phyloP scores from a whole-genome alignment of 2,329 filamentous ascomycete species.

The Aspergillus fructus region DNA sequence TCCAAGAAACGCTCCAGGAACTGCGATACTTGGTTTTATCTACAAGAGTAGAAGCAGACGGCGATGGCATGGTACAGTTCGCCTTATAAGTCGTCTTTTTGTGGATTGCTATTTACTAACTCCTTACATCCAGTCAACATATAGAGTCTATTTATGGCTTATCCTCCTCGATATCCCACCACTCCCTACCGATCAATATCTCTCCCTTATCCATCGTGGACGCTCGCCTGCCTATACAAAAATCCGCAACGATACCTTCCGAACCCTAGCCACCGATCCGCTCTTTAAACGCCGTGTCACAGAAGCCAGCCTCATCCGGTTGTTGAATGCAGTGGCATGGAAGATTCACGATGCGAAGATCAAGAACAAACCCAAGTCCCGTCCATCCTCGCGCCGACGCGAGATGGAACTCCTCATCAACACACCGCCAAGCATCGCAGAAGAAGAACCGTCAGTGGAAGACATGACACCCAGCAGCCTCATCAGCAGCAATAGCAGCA shows the following conservation, averaged over 20 bases:
- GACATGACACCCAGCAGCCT: constrained; percentile 17
- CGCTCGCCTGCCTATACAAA: constrained; percentile 94
- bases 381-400: constrained; percentile 45
- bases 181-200: constrained; percentile 81
- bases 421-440: constrained; percentile 38
- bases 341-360: constrained; percentile 76
- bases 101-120: constrained; percentile 8
- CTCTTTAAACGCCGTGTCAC: constrained; percentile 93
- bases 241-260: constrained; percentile 97
- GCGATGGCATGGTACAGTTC: constrained; percentile 52
- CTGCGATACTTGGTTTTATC: constrained; percentile 51
- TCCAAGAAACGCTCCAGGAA: constrained; percentile 44
- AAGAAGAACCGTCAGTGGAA: constrained; percentile 44
- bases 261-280: constrained; percentile 94
- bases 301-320: constrained; percentile 88
- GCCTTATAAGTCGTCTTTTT: not conserved
- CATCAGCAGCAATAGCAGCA: constrained; percentile 16
- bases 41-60: constrained; percentile 51
- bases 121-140: constrained; percentile 65
- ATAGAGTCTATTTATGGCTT: constrained; percentile 95
- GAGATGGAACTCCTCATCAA: constrained; percentile 46
- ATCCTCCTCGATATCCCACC: constrained; percentile 86
- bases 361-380: constrained; percentile 51
- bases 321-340: constrained; percentile 95
- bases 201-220: constrained; percentile 85